Evolutionary conservation across 83 land plant genomes (phyloP).

Genomic region (Picea engelmannii): DNA sequence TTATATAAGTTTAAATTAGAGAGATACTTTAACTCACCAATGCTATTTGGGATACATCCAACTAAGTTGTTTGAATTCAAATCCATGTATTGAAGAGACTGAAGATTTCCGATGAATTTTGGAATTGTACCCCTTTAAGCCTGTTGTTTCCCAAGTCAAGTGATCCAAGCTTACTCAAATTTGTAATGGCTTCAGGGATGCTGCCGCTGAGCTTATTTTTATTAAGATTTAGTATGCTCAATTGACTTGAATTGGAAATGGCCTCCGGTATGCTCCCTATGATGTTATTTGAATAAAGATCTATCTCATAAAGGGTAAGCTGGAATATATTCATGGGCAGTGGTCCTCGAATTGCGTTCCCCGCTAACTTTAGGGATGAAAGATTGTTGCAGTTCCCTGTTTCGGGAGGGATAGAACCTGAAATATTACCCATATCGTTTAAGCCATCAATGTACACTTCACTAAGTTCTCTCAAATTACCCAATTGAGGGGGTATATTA

Average conservation of each 20-base stretch:
- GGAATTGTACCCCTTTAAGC: slow-evolving; percentile 29
- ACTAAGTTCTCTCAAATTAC: too few species aligned
- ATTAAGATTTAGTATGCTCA: slow-evolving; percentile 25
- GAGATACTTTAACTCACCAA: neutral
- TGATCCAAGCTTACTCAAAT: slow-evolving; percentile 10
- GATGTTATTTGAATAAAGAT: slow-evolving; percentile 20
- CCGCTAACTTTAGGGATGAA: too few species aligned
- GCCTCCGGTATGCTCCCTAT: slow-evolving; percentile 10
- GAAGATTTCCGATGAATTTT: neutral
- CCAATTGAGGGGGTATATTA: too few species aligned
- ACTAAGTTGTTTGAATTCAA: neutral
- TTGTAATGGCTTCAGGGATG: slow-evolving; percentile 28
- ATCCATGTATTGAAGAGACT: neutral
- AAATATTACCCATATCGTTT: neutral
- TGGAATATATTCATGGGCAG: too few species aligned
- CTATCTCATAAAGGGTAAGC: slow-evolving; percentile 7
- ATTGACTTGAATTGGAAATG: slow-evolving; percentile 8
- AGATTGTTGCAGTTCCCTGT: too few species aligned
- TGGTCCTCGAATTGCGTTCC: too few species aligned
- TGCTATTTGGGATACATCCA: neutral
- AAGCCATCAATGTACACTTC: neutral
- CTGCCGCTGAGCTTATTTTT: slow-evolving; percentile 25
- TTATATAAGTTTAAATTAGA: neutral
- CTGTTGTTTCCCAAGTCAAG: slow-evolving; percentile 23
- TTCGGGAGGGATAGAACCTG: too few species aligned